Percentiles rank a stretch among this genome's conserved stretches.
Evolutionary conservation across 768 basidiomycete genomes (phyloP).

Genomic region (Panaeolus cyanescens): DNA sequence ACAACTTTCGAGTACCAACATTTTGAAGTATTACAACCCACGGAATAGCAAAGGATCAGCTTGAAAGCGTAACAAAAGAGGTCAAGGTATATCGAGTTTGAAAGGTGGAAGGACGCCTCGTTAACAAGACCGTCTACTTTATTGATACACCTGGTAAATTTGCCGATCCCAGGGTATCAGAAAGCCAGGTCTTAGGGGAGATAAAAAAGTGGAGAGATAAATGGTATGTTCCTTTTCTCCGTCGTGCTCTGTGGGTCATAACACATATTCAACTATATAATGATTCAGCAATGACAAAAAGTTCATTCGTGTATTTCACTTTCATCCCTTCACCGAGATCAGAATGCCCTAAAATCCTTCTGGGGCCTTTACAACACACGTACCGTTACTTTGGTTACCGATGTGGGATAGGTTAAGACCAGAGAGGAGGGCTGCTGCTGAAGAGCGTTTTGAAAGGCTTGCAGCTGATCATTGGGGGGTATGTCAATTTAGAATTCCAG

Average conservation of each 20-base stretch:
- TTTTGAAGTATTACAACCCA: background rate
- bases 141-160: background rate
- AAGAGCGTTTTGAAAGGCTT: too few relatives aligned
- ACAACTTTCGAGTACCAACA: background rate
- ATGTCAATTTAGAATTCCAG: too few relatives aligned
- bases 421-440: too few relatives aligned
- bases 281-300: background rate
- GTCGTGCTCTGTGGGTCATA: too few relatives aligned
- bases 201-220: background rate
- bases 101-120: too few relatives aligned
- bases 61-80: background rate
- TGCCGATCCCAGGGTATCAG: background rate
- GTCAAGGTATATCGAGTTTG: background rate
- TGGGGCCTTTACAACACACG: background rate
- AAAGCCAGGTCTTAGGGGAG: background rate
- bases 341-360: background rate
- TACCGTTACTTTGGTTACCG: background rate
- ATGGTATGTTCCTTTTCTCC: background rate
- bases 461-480: too few relatives aligned
- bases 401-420: background rate
- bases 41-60: background rate
- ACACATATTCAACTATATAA: too few relatives aligned
- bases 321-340: background rate
- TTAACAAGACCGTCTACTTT: background rate
- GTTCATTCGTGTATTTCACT: background rate